These are phyloP conservation scores for Telopea speciosissima DNA, from an alignment of 177 flowering plant species.

Conservation along the genomic window DNA sequence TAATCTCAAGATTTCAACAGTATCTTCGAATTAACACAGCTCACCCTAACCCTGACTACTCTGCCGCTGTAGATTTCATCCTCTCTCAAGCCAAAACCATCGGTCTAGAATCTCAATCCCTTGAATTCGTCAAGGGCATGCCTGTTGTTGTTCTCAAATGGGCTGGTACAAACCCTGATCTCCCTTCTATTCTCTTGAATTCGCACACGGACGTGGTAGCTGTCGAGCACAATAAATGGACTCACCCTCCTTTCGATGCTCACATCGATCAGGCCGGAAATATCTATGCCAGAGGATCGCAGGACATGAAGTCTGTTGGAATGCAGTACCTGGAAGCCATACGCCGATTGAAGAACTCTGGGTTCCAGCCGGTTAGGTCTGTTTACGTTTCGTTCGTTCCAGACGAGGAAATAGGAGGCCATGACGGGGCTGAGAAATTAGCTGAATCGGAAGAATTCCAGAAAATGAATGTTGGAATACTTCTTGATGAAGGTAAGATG, in stretches of 20 bases:
- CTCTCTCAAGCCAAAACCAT: conserved; percentile 61
- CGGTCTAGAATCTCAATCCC: conserved; percentile 44
- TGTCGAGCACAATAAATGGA: conserved; percentile 70
- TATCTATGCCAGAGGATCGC: conserved; percentile 85
- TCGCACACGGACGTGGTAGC: conserved; percentile 98
- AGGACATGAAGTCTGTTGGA: conserved; percentile 99
- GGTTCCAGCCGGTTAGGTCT: conserved; percentile 58
- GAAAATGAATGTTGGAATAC: conserved; percentile 72
- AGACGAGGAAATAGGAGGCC: conserved; percentile 96
- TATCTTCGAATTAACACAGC: conserved; percentile 87
- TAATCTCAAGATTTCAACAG: conserved; percentile 67
- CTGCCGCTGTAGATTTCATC: conserved; percentile 57
- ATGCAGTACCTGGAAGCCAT: conserved; percentile 91
- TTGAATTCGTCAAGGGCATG: conserved; percentile 66
- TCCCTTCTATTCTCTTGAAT: conserved; percentile 73
- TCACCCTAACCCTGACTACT: conserved; percentile 75
- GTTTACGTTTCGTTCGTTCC: conserved; percentile 82
- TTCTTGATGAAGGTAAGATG: conserved; percentile 77
- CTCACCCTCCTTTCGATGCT: conserved; percentile 63
- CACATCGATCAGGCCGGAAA: conserved; percentile 48
- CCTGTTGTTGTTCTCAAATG: conserved; percentile 79
- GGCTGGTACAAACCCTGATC: conserved; percentile 56
- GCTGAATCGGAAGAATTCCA: conserved; percentile 48
- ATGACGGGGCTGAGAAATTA: conserved; percentile 68
- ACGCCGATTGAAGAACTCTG: conserved; percentile 48